A percentile compares a stretch with the other conserved stretches of the same genome.
phyloP scores from a whole-genome alignment of 2,329 filamentous ascomycete species.

The Calonectria pteridis region DNA sequence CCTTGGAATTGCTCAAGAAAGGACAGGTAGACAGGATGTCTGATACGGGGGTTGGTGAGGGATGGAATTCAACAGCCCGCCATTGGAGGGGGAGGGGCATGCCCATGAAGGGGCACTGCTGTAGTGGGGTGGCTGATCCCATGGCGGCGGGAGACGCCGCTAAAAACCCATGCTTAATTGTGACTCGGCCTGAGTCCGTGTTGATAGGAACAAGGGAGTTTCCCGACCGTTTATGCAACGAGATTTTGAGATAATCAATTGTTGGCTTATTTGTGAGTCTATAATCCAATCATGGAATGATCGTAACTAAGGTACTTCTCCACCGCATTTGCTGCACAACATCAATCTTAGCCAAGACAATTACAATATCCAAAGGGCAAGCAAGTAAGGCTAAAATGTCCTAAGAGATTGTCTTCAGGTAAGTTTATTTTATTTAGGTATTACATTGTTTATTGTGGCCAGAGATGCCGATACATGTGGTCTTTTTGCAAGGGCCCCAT shows the following conservation, averaged over 20 bases:
- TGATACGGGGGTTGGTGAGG: not conserved
- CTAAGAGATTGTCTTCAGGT: too few species aligned
- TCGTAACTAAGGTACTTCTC: too few species aligned
- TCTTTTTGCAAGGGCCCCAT: too few species aligned
- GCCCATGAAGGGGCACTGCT: constrained; percentile 9
- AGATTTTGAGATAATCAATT: not conserved
- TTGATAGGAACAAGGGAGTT: not conserved
- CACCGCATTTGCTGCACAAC: too few species aligned
- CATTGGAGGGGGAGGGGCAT: constrained; percentile 1
- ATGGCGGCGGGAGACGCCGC: not conserved
- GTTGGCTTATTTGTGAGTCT: not conserved
- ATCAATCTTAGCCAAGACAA: too few species aligned
- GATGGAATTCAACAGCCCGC: constrained; percentile 4
- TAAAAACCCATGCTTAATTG: not conserved
- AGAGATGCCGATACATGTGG: too few species aligned
- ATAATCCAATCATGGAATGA: too few species aligned
- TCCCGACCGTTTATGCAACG: too few species aligned
- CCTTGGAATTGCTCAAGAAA: not conserved
- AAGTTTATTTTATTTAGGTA: too few species aligned
- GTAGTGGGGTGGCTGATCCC: constrained; percentile 16
- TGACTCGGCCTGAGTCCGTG: not conserved
- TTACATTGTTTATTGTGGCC: too few species aligned
- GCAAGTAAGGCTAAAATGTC: too few species aligned
- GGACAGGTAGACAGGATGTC: not conserved
- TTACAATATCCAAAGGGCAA: too few species aligned